phyloP scores from a whole-genome alignment of 768 basidiomycete species.

The Auricularia sp. region DNA sequence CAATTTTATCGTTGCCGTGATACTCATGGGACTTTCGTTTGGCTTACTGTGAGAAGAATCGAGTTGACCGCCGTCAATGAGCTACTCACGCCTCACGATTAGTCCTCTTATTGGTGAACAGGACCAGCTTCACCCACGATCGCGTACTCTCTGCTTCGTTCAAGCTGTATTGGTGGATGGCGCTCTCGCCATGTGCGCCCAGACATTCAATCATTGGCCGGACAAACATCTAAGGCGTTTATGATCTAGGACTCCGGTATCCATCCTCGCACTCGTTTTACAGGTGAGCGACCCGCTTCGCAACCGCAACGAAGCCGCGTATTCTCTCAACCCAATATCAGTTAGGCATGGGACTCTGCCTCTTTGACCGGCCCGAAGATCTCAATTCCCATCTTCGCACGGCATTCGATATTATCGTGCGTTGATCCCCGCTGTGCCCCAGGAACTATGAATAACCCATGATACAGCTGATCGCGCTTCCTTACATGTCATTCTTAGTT shows the following conservation, averaged over 20 bases:
- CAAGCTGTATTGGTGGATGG: neutral
- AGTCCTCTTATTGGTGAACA: neutral
- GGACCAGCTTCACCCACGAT: neutral
- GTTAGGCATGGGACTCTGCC: neutral
- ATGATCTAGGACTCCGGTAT: neutral
- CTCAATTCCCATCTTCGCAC: neutral
- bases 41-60: neutral
- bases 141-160: neutral
- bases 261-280: neutral
- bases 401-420: neutral
- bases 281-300: neutral
- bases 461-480: neutral
- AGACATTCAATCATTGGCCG: neutral
- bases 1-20: neutral
- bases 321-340: neutral
- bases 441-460: neutral
- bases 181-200: neutral
- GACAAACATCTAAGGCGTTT: neutral
- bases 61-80: neutral
- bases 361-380: neutral
- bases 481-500: neutral
- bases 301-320: neutral
- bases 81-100: neutral
- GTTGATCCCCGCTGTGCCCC: neutral
- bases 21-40: neutral